Percentiles rank a stretch among this genome's conserved stretches.
Evolutionary conservation across 1,284 basidiomycete genomes (phyloP).

Genomic region (Cystobasidiaceae sp.): DNA sequence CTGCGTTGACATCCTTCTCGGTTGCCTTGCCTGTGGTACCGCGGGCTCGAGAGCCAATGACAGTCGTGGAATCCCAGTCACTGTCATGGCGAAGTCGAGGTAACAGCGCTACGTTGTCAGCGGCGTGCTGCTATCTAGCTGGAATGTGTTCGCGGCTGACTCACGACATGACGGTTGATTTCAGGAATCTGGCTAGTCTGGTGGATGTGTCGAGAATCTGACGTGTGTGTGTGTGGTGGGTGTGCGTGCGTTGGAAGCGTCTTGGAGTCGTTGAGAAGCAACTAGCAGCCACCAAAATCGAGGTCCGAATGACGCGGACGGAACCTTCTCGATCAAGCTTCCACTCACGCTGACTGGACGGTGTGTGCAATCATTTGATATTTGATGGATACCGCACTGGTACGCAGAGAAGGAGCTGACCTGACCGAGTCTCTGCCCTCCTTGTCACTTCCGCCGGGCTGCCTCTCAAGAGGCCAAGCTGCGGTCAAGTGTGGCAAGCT

Average conservation of each 20-base stretch:
- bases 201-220: not conserved
- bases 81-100: not conserved
- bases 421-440: too few relatives aligned
- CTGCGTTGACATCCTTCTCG: constrained; percentile 51
- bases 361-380: too few relatives aligned
- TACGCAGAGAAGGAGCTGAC: too few relatives aligned
- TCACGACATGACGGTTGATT: constrained; percentile 9
- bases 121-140: not conserved
- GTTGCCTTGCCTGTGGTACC: constrained; percentile 63
- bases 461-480: too few relatives aligned
- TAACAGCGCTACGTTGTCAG: not conserved
- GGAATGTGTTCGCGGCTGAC: not conserved
- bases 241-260: not conserved
- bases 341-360: not conserved
- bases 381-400: too few relatives aligned
- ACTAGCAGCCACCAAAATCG: not conserved
- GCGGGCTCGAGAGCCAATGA: constrained; percentile 70
- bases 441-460: too few relatives aligned
- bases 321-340: constrained; percentile 10
- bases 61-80: constrained; percentile 68
- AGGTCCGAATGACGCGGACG: not conserved
- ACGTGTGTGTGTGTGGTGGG: not conserved
- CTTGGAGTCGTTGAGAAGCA: not conserved
- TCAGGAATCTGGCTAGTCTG: too few relatives aligned
- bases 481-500: too few relatives aligned